Evolutionary conservation across 352 stramenopile species (phyloP).

Genomic region (Pythium diclinum): DNA sequence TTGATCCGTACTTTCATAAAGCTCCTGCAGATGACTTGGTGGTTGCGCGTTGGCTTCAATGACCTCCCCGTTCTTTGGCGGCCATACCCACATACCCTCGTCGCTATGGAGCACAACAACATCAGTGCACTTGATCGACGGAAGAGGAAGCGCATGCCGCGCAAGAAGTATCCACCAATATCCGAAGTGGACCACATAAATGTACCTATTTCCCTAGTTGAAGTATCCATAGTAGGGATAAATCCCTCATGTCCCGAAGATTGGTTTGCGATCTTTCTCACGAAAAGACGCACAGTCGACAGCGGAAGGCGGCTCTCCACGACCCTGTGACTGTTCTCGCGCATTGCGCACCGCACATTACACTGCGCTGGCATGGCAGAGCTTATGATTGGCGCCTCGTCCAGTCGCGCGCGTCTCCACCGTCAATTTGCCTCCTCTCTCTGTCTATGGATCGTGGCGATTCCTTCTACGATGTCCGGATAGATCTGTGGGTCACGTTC

Average conservation of each 20-base stretch:
- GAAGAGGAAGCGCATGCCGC: too few species aligned
- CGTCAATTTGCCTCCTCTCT: not conserved
- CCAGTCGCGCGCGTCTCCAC: not conserved
- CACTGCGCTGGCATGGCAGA: not conserved
- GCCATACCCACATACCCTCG: too few species aligned
- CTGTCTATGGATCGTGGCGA: too few species aligned
- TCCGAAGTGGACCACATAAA: slow-evolving; percentile 3
- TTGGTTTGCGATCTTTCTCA: not conserved
- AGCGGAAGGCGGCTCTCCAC: not conserved
- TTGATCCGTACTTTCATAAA: too few species aligned
- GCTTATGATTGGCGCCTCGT: too few species aligned
- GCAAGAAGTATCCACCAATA: too few species aligned
- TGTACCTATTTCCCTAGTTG: not conserved
- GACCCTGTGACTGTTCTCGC: not conserved
- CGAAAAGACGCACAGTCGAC: not conserved
- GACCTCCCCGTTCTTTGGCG: too few species aligned
- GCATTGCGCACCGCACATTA: not conserved
- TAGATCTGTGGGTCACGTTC: too few species aligned
- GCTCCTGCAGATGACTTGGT: too few species aligned
- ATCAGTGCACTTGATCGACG: not conserved
- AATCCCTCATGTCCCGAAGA: not conserved
- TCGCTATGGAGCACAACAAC: too few species aligned
- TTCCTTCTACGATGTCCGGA: too few species aligned
- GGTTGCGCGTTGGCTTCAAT: too few species aligned
- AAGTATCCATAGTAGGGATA: not conserved